Evolutionary conservation across 2,329 filamentous ascomycete species (phyloP), one percentile per base, ranked within the genome.

Genomic region (Magnaporthiopsis poae): DNA sequence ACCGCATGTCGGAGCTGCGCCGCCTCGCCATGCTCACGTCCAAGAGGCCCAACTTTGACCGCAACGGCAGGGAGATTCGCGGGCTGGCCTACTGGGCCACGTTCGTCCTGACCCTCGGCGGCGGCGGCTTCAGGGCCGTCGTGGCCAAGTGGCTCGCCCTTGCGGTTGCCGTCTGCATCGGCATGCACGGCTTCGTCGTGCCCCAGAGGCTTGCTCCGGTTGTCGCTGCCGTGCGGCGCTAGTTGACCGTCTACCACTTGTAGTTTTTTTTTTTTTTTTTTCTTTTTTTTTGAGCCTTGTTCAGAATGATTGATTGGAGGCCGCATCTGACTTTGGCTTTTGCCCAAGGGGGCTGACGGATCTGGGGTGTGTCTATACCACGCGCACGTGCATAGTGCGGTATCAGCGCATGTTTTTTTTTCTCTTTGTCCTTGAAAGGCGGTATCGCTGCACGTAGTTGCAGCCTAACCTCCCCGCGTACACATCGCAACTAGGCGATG

Each of bases 31-130:
- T 75, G 61, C 74, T 85, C 70, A 78, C 79, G 64, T 70, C 71
- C 27, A 67, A 73, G 69, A 82, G 79, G 73, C 85, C 86, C 69
- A 80, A 86, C 75, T 90, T 90, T 73, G 85, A 88, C 75, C 84
- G 88, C 71, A 75, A 83, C 67, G 86, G 87, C 69, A 80, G 79
- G 46, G 77, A 81, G 66, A 73, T 82, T 70, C 79, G 77, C 68
- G 83, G 85, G 0, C 61, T 84, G 4, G 75, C 73, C 60, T 88
- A 88, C 75, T 88, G 85, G 82, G 2, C 81, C 27, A 73, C 78
- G 67, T 72, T 87, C 60, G 66, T 87, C 46, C 68, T 84, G 25
- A 77, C 81, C 9, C 78, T 88, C 59, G 86, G 86, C 52, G 79
- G 80, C 36, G 78, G 78, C 67, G 77, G 78, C 67, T 75, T 75